phyloP scores from a whole-genome alignment of 2,329 filamentous ascomycete species.

The Colletotrichum lupini region DNA sequence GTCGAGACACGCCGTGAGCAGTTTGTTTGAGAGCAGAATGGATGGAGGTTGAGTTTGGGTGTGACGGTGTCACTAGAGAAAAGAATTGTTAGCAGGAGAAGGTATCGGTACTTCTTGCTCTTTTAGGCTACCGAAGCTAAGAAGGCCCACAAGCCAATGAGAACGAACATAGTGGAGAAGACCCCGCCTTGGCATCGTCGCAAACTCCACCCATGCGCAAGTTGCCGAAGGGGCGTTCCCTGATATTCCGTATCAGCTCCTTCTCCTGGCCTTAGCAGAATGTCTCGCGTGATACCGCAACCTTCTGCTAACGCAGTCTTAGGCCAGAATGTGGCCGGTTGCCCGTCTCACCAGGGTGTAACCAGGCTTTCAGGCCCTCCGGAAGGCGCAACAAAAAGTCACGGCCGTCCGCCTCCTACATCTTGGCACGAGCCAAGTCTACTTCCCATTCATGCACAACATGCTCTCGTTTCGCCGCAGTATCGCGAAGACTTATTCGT shows the following conservation, averaged over 20 bases:
- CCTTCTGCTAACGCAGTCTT: slow-evolving; percentile 13
- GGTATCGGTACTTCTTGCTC: slow-evolving; percentile 16
- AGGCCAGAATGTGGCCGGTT: not conserved
- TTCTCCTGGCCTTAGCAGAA: slow-evolving; percentile 8
- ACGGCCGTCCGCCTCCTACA: slow-evolving; percentile 16
- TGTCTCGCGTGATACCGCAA: not conserved
- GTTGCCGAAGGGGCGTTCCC: slow-evolving; percentile 1
- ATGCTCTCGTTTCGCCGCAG: slow-evolving; percentile 32
- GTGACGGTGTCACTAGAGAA: slow-evolving; percentile 9
- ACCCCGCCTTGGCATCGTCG: slow-evolving; percentile 19
- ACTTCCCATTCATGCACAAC: slow-evolving; percentile 32
- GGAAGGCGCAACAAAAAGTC: slow-evolving; percentile 27
- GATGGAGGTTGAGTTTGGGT: slow-evolving; percentile 1
- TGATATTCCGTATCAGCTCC: slow-evolving; percentile 5
- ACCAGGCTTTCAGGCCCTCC: slow-evolving; percentile 1
- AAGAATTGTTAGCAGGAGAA: slow-evolving; percentile 18
- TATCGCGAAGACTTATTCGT: slow-evolving; percentile 12
- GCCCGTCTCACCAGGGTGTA: slow-evolving; percentile 7
- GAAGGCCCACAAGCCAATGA: not conserved
- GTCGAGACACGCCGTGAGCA: slow-evolving; percentile 20
- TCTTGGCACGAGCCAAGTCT: slow-evolving; percentile 27
- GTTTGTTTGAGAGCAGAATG: slow-evolving; percentile 24
- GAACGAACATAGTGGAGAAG: too few species aligned
- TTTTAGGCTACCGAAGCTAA: not conserved
- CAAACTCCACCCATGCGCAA: slow-evolving; percentile 25